A percentile compares a stretch with the other conserved stretches of the same genome.
phyloP scores from a whole-genome alignment of 2,329 filamentous ascomycete species.

The Fusarium camptoceras region DNA sequence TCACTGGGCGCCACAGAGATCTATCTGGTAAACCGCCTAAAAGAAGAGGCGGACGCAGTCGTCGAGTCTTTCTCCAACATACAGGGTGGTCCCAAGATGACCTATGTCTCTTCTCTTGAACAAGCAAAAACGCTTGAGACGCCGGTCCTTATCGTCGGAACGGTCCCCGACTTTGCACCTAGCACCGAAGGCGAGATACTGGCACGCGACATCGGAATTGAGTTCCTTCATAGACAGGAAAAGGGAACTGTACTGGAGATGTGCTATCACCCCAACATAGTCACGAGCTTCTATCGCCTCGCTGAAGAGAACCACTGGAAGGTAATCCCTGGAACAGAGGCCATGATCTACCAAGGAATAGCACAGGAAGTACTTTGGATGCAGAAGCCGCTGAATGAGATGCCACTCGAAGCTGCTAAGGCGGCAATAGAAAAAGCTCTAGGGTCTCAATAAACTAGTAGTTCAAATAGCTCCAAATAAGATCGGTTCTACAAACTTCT shows the following conservation, averaged over 20 bases:
- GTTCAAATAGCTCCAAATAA: too few relatives aligned
- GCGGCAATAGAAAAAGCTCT: not conserved
- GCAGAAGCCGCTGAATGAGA: not conserved
- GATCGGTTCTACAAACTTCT: not conserved
- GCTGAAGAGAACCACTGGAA: not conserved
- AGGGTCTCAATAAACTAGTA: not conserved
- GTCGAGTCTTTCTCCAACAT: not conserved
- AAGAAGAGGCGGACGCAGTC: not conserved
- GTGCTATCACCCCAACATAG: not conserved
- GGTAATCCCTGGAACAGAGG: not conserved
- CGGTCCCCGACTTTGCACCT: not conserved
- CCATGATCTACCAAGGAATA: not conserved
- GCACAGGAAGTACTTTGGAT: constrained; percentile 3
- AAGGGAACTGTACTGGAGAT: constrained; percentile 2
- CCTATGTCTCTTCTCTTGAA: not conserved
- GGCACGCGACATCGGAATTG: not conserved
- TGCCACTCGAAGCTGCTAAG: constrained; percentile 5
- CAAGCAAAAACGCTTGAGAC: not conserved
- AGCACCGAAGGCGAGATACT: not conserved
- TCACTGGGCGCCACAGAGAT: not conserved
- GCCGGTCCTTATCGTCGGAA: not conserved
- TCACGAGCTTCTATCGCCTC: not conserved
- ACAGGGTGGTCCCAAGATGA: not conserved
- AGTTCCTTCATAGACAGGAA: not conserved
- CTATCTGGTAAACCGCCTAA: not conserved